Conservation (phyloP, 179 eudicot species). For the Corrigiola litoralis region DNA sequence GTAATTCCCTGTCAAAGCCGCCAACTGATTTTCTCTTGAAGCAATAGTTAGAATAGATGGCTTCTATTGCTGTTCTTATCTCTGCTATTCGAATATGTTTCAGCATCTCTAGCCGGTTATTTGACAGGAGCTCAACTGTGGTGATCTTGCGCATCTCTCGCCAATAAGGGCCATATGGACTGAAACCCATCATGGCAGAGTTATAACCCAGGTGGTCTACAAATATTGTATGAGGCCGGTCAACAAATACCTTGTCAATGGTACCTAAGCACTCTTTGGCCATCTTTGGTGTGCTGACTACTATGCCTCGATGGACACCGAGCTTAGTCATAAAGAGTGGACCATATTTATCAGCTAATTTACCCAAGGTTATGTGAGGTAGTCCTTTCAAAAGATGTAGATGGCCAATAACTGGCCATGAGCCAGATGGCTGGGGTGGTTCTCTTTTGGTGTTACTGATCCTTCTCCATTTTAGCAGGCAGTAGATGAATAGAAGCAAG, state of each 20-base stretch:
- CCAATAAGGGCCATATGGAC: conserved; percentile 18
- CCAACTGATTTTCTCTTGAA: background rate
- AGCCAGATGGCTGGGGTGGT: conserved; percentile 18
- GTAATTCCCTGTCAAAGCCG: background rate
- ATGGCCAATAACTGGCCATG: conserved; percentile 23
- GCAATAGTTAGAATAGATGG: background rate
- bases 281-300: conserved; percentile 4
- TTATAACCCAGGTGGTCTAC: conserved; percentile 4
- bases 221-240: conserved; percentile 5
- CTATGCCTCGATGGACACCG: conserved; percentile 9
- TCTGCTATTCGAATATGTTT: conserved; percentile 15
- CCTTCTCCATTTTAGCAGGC: background rate
- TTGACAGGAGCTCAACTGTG: conserved; percentile 12
- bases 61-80: conserved; percentile 15
- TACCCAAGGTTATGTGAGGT: conserved; percentile 8
- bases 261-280: conserved; percentile 17
- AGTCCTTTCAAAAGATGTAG: background rate
- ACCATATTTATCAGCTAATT: conserved; percentile 18
- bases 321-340: conserved; percentile 15
- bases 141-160: conserved; percentile 16
- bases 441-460: background rate
- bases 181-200: conserved; percentile 16
- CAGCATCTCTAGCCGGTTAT: conserved; percentile 3
- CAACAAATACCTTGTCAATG: conserved; percentile 13
- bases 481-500: background rate